phyloP scores from a whole-genome alignment of 1,284 basidiomycete species.

The Ustilago crameri region DNA sequence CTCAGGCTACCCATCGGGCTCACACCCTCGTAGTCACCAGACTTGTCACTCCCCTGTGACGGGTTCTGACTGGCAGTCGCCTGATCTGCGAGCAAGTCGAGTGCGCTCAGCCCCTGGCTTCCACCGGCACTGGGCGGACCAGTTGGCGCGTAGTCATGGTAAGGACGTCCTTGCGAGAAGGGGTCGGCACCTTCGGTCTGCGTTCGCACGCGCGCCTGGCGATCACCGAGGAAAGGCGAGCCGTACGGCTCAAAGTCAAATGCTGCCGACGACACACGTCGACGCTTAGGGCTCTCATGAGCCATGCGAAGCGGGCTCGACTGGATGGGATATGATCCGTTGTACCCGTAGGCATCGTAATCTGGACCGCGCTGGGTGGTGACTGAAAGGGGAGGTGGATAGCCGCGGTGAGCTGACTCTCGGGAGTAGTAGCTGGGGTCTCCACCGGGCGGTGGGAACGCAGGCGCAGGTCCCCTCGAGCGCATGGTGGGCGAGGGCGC shows the following conservation, averaged over 20 bases:
- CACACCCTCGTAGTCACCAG: conserved; percentile 45
- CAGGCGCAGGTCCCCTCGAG: conserved; percentile 18
- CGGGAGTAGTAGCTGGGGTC: conserved; percentile 29
- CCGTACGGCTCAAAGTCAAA: conserved; percentile 54
- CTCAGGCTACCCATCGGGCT: conserved; percentile 49
- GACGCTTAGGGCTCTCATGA: conserved; percentile 64
- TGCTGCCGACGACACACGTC: conserved; percentile 53
- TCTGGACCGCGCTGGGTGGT: conserved; percentile 26
- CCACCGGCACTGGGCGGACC: conserved; percentile 30
- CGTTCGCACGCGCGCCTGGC: conserved; percentile 40
- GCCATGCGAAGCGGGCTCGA: conserved; percentile 47
- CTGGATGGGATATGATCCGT: conserved; percentile 23
- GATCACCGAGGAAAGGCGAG: conserved; percentile 46
- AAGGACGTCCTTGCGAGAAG: conserved; percentile 20
- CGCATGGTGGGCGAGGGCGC: conserved; percentile 35
- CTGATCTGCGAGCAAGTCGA: conserved; percentile 67
- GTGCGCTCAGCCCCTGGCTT: conserved; percentile 53
- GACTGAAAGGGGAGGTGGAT: conserved; percentile 33
- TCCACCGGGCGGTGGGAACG: conserved; percentile 17
- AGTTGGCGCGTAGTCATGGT: conserved; percentile 37
- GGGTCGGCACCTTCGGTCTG: conserved; percentile 56
- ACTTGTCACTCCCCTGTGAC: conserved; percentile 57
- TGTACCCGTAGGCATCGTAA: conserved; percentile 39
- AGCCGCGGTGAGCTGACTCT: conserved; percentile 35
- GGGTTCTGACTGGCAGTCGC: conserved; percentile 64